These are phyloP conservation scores for Nitzschia sp. DNA, from an alignment of 108 stramenopile species.

Conservation along the genomic window DNA sequence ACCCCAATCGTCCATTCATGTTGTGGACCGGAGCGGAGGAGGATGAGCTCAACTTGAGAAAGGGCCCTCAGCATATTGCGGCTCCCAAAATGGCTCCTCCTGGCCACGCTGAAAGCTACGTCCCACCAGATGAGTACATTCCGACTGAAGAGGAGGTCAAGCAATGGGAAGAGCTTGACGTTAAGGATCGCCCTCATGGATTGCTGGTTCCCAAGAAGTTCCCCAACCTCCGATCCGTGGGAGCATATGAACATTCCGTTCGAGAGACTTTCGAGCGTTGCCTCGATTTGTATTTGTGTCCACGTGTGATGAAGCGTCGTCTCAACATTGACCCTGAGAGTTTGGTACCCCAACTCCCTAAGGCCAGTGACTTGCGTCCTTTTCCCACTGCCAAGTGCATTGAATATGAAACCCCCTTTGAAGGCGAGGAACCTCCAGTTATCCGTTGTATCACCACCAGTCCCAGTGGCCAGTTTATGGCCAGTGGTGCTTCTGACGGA, in stretches of 20 bases:
- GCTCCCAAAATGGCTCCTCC: slow-evolving; percentile 97
- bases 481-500: slow-evolving; percentile 89
- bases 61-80: slow-evolving; percentile 93
- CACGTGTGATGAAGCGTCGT: slow-evolving; percentile 90
- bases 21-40: slow-evolving; percentile 96
- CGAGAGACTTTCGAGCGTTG: slow-evolving; percentile 98
- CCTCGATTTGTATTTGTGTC: slow-evolving; percentile 97
- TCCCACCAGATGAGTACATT: slow-evolving; percentile 96
- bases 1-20: slow-evolving; percentile 66
- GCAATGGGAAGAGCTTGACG: slow-evolving; percentile 90
- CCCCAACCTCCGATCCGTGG: slow-evolving; percentile 86
- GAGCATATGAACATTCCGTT: slow-evolving; percentile 90
- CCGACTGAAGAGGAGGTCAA: slow-evolving; percentile 91
- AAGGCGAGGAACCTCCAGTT: slow-evolving; percentile 45
- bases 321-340: slow-evolving; percentile 96
- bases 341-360: slow-evolving; percentile 93
- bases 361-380: slow-evolving; percentile 91
- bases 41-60: slow-evolving; percentile 78
- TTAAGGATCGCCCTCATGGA: slow-evolving; percentile 88
- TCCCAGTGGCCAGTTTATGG: slow-evolving; percentile 96
- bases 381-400: slow-evolving; percentile 93
- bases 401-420: slow-evolving; percentile 74
- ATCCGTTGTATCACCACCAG: slow-evolving; percentile 82
- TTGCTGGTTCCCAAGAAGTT: slow-evolving; percentile 87
- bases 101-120: slow-evolving; percentile 94